Evolutionary conservation across 164 flowering plant species (phyloP), one percentile per base, ranked within the genome.

Genomic region (Tetrastigma voinierianum): DNA sequence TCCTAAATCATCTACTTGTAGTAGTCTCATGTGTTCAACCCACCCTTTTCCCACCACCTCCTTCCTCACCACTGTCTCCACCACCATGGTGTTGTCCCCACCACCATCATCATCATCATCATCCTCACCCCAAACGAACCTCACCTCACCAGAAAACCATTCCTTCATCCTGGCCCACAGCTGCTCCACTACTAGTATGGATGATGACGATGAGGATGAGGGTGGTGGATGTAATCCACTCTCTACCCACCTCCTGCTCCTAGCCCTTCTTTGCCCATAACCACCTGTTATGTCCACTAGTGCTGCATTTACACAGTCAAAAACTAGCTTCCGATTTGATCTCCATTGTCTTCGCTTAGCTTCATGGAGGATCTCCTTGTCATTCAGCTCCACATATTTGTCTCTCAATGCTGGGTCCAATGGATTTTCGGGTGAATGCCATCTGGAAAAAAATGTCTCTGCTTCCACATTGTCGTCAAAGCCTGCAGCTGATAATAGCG

Each of bases 281-380:
- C 76, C 76, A 3, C 76, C 76, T 9, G 76, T 60, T 48, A 85
- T 77, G n/a, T 89, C 89, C 51, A 77, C 66, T 16, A 95, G 65
- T 2, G 89, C 93, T 61, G 78, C 87, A 74, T 95, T 92, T 1
- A 92, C 92, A 69, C 89, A 83, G 65, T 95, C 99, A 23, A 81
- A 92, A 7, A 86, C 77, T 45, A 95, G 98, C 80, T 85, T 86
- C 24, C 79, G 71, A 17, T 72, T 86, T 55, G 95, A 92, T 71
- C 90, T 76, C 64, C 69, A 49, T 24, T 84, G 90, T 74, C 93
- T 80, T 72, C 84, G 81, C 71, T 76, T 88, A 1, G 83, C 87
- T 72, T 87, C 91, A 4, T 76, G 81, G 46, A 76, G 9, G 10
- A 46, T 64, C 56, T 77, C 84, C 65, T 81, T 86, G 44, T 75